Evolutionary conservation across 495 filamentous ascomycete species (phyloP).

Genomic region (Pseudomonodictys pantanalensis): DNA sequence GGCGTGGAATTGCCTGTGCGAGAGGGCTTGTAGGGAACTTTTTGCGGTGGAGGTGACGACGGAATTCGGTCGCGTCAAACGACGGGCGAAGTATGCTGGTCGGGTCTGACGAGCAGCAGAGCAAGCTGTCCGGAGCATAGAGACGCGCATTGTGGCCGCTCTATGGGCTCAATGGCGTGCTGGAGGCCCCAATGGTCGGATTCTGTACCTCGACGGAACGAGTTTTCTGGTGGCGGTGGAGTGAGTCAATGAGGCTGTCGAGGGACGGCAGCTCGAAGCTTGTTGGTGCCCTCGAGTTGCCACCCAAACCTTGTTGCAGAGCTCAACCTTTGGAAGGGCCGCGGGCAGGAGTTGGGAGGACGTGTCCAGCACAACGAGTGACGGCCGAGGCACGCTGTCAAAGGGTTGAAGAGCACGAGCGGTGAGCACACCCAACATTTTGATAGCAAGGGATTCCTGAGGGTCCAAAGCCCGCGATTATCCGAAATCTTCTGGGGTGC

Average conservation of each 20-base stretch:
- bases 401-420: not conserved
- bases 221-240: not conserved
- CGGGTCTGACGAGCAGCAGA: slow-evolving; percentile 7
- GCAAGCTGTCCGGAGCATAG: slow-evolving; percentile 23
- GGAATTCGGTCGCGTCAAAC: no score
- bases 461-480: not conserved
- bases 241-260: no score
- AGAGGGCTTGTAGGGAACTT: no score
- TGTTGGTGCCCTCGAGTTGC: not conserved
- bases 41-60: no score
- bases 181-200: not conserved
- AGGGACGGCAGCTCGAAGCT: not conserved
- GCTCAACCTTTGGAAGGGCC: not conserved
- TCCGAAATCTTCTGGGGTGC: no score
- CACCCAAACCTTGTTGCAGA: not conserved
- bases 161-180: not conserved
- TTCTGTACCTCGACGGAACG: not conserved
- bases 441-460: no score
- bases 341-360: not conserved
- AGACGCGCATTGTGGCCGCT: slow-evolving; percentile 14
- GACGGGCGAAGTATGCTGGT: not conserved
- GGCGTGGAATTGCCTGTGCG: slow-evolving; percentile 22
- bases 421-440: not conserved
- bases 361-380: no score
- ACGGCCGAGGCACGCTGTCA: no score